Evolutionary conservation across 169 alveolate species (phyloP).

Genomic region (Eimeria falciformis): DNA sequence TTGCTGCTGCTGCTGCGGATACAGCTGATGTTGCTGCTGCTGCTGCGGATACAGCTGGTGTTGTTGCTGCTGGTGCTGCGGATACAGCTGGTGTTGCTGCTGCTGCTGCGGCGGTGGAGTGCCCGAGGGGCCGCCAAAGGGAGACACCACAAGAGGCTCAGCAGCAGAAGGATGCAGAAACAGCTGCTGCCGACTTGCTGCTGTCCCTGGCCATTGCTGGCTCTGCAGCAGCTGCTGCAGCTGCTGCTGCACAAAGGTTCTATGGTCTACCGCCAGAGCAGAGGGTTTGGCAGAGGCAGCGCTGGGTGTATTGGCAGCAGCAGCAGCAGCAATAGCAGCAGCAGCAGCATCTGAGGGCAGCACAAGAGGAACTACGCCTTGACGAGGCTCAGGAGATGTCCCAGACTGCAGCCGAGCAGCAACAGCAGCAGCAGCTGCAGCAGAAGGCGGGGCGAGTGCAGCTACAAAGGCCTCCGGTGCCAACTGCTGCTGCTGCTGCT

Average conservation of each 20-base stretch:
- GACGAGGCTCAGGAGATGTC: slow-evolving; percentile 30
- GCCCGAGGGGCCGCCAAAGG: slow-evolving; percentile 19
- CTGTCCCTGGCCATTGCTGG: background rate
- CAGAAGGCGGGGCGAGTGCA: slow-evolving; percentile 5
- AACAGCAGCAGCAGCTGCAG: background rate
- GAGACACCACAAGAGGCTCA: slow-evolving; percentile 51
- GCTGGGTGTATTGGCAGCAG: background rate
- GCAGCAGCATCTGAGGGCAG: slow-evolving; percentile 2
- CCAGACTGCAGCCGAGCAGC: background rate
- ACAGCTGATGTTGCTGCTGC: slow-evolving; percentile 40
- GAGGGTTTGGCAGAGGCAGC: slow-evolving; percentile 25
- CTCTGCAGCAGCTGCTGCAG: slow-evolving; percentile 13
- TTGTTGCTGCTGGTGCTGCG: background rate
- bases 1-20: slow-evolving; percentile 58
- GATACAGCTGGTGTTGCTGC: slow-evolving; percentile 29
- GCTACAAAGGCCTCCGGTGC: background rate
- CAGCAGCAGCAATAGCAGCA: slow-evolving; percentile 4
- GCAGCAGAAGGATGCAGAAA: slow-evolving; percentile 46
- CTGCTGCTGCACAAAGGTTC: slow-evolving; percentile 41
- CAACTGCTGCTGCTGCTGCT: slow-evolving; percentile 44
- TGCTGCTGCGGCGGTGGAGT: slow-evolving; percentile 47
- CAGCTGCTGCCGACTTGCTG: slow-evolving; percentile 25
- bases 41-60: background rate
- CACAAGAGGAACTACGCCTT: slow-evolving; percentile 30
- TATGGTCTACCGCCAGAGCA: background rate